A percentile compares a stretch with the other conserved stretches of the same genome.
Evolutionary conservation across 805 yeast genomes (phyloP).

Genomic region (Dipodascopsis uninucleata): DNA sequence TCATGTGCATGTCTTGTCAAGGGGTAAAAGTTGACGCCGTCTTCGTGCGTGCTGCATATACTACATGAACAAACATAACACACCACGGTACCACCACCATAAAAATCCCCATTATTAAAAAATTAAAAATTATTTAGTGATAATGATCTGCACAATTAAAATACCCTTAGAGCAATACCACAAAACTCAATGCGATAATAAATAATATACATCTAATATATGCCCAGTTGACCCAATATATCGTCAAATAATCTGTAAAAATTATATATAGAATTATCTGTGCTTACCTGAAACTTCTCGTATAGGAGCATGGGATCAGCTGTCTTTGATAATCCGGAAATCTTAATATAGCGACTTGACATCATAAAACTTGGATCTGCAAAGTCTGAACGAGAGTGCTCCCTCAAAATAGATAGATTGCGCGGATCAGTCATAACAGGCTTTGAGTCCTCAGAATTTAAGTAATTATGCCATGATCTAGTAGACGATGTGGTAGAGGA

Average conservation of each 20-base stretch:
- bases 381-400: slow-evolving; percentile 14
- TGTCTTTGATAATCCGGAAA: slow-evolving; percentile 19
- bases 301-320: slow-evolving; percentile 12
- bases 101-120: background rate
- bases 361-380: background rate
- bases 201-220: too few relatives aligned
- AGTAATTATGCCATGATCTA: slow-evolving; percentile 15
- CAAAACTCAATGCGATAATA: too few relatives aligned
- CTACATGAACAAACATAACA: background rate
- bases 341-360: slow-evolving; percentile 22
- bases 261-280: background rate
- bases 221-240: too few relatives aligned
- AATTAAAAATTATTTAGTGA: too few relatives aligned
- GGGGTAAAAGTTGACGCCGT: too few relatives aligned
- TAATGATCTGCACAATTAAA: too few relatives aligned
- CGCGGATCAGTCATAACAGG: background rate
- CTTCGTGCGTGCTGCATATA: too few relatives aligned
- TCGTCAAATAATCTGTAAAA: too few relatives aligned
- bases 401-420: slow-evolving; percentile 9
- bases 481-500: slow-evolving; percentile 11
- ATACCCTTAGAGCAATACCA: too few relatives aligned
- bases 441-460: background rate
- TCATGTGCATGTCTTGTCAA: too few relatives aligned
- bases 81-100: background rate
- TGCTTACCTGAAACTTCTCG: slow-evolving; percentile 17